phyloP scores from a whole-genome alignment of 192 early-diverging fungal species.

The Phlyctochytrium arcticum region DNA sequence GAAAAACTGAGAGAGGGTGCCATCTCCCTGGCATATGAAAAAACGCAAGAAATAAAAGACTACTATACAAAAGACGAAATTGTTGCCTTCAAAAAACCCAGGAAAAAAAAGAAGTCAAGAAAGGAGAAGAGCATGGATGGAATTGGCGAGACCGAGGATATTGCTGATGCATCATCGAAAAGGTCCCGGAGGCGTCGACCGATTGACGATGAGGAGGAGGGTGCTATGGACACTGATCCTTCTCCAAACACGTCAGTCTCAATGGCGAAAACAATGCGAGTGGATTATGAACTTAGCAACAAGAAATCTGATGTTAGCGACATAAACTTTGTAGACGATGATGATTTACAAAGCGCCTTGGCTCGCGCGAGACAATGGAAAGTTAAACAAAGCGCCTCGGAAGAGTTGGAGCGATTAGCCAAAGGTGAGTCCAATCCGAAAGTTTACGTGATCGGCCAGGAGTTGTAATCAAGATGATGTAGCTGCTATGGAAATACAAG shows the following conservation, averaged over 20 bases:
- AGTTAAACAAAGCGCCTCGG: conserved; percentile 34
- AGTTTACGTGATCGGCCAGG: background rate
- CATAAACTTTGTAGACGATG: conserved; percentile 90
- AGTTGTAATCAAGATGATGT: background rate
- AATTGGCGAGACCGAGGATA: background rate
- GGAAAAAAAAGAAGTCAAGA: conserved; percentile 53
- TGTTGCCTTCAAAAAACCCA: conserved; percentile 74
- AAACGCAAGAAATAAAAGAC: conserved; percentile 67
- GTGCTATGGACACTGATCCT: conserved; percentile 39
- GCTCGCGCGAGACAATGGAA: conserved; percentile 65
- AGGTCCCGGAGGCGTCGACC: background rate
- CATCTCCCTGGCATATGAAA: conserved; percentile 44
- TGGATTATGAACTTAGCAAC: conserved; percentile 37
- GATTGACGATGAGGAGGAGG: conserved; percentile 41
- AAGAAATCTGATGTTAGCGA: conserved; percentile 36
- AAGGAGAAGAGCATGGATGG: conserved; percentile 15
- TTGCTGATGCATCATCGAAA: conserved; percentile 28
- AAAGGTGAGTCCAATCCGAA: conserved; percentile 40
- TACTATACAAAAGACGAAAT: conserved; percentile 90
- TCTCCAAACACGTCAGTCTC: background rate
- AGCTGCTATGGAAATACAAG: conserved; percentile 24
- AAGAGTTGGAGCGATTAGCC: conserved; percentile 62
- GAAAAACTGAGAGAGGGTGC: conserved; percentile 46
- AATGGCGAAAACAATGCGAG: too few species aligned
- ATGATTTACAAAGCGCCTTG: conserved; percentile 86